phyloP scores from a whole-genome alignment of 371 early-diverging fungal genomes.

The Synchytrium microbalum region DNA sequence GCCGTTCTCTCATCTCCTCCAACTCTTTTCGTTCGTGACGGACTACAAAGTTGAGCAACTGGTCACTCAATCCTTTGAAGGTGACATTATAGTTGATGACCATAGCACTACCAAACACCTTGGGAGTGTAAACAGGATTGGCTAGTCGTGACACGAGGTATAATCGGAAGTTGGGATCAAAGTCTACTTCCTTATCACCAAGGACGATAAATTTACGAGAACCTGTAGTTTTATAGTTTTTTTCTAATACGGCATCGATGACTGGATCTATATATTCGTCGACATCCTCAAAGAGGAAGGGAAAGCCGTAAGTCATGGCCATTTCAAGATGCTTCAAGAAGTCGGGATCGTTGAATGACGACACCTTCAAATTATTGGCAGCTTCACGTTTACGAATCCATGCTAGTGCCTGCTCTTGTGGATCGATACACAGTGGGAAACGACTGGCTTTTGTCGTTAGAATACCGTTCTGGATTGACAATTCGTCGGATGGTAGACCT shows the following conservation, averaged over 20 bases:
- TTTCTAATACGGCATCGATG: slow-evolving; percentile 53
- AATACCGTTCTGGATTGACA: slow-evolving; percentile 54
- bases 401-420: slow-evolving; percentile 50
- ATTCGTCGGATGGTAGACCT: slow-evolving; percentile 52
- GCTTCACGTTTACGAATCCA: slow-evolving; percentile 53
- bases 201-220: slow-evolving; percentile 47
- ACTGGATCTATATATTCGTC: slow-evolving; percentile 60
- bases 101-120: slow-evolving; percentile 51
- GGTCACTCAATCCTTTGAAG: slow-evolving; percentile 51
- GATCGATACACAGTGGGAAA: slow-evolving; percentile 57
- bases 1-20: slow-evolving; percentile 49
- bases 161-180: slow-evolving; percentile 46
- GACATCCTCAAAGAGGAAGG: slow-evolving; percentile 55
- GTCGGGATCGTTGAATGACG: slow-evolving; percentile 50
- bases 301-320: slow-evolving; percentile 56
- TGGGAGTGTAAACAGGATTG: slow-evolving; percentile 50
- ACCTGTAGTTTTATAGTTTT: slow-evolving; percentile 40
- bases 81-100: slow-evolving; percentile 57
- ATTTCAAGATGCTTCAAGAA: slow-evolving; percentile 55
- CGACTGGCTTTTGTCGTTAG: slow-evolving; percentile 47
- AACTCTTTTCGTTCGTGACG: slow-evolving; percentile 49
- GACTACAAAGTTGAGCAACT: slow-evolving; percentile 52
- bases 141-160: slow-evolving; percentile 46
- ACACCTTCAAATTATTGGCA: slow-evolving; percentile 43
- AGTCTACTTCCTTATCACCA: slow-evolving; percentile 56